Evolutionary conservation across 495 filamentous ascomycete species (phyloP).

Genomic region (Patellaria atrata): DNA sequence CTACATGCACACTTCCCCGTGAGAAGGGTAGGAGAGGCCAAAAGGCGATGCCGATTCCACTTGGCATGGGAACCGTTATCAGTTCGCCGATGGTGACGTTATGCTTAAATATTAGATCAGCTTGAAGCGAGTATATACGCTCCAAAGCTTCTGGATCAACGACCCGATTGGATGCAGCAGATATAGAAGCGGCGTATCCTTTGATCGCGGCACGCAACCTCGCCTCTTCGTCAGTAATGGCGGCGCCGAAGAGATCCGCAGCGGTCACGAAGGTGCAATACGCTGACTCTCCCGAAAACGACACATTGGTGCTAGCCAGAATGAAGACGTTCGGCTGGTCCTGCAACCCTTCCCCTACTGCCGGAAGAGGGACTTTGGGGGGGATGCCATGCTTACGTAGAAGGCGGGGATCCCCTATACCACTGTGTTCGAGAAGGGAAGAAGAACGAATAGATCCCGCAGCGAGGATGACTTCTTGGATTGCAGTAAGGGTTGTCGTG

Average conservation of each 20-base stretch:
- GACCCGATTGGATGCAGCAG: conserved; percentile 28
- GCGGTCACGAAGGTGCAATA: conserved; percentile 11
- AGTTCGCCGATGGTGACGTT: conserved; percentile 8
- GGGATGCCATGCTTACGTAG: conserved; percentile 10
- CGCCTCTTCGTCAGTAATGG: conserved; percentile 6
- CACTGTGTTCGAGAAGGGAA: conserved; percentile 10
- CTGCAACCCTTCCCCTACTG: conserved; percentile 11
- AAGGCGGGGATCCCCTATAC: conserved; percentile 8
- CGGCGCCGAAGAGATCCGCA: conserved; percentile 5
- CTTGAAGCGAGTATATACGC: conserved; percentile 3
- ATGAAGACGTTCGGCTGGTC: conserved; percentile 12
- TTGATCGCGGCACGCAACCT: conserved; percentile 20
- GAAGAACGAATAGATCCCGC: conserved; percentile 10
- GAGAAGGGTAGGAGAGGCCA: conserved; percentile 14
- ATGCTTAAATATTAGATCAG: conserved; percentile 8
- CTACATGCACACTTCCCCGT: conserved; percentile 7
- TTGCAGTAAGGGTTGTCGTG: conserved; percentile 3
- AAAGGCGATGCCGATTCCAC: conserved; percentile 1
- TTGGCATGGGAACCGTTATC: conserved; percentile 4
- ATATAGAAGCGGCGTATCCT: conserved; percentile 22
- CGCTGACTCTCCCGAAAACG: conserved; percentile 9
- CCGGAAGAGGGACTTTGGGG: conserved; percentile 23
- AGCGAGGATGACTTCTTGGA: conserved; percentile 7
- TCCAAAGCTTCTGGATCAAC: conserved; percentile 19
- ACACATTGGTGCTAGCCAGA: conserved; percentile 7